Evolutionary conservation across 352 stramenopile genomes (phyloP), one percentile per base, ranked within the genome.

Genomic region (Phytophthora ramorum): DNA sequence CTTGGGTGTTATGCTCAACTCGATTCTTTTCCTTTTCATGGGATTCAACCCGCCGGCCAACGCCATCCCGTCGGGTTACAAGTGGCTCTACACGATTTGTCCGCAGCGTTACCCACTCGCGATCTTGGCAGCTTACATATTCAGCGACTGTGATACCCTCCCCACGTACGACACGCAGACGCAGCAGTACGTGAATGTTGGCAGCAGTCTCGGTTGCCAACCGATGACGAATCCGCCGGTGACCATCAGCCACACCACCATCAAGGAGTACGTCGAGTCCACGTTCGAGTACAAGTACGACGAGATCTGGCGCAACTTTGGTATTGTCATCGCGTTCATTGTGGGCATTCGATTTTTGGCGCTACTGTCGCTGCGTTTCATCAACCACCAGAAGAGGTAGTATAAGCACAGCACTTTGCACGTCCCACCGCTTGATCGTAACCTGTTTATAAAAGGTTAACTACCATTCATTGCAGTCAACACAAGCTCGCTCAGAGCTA

Each of bases 271-370:
- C 45, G 46, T 82, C 7, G 79, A 88, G 34, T 58, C 40, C 9
- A 63, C 64, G 4, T 91, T 89, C 46, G 52, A 76, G 19, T 85
- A 88, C 60, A 78, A 86, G 57, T 69, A 85, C 68, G 73, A 89
- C 50, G 71, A 91, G 30, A 76, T 87, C 19, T 76, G 71, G 66
- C 54, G 48, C 19, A 82, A 87, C 63, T 78, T 82, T 14, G 69
- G 52, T 22, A 63, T 81, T 32, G 55, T 83, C 9, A 50, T 88
- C 57, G 75, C 55, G 5, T 87, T 79, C 50, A 89, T 85, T 26
- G 62, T 80, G 26, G 32, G 73, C 10, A 81, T 86, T 62, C 82
- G 79, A 4, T 6, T 89, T 1, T 19, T 91, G 2, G 72, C 70
- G 28, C 54, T 89, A 24, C 41, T 88, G 13, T 57, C 78, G 37